These are phyloP conservation scores for Metschnikowia proteae DNA, from an alignment of 805 yeast genomes.

Conservation along the genomic window DNA sequence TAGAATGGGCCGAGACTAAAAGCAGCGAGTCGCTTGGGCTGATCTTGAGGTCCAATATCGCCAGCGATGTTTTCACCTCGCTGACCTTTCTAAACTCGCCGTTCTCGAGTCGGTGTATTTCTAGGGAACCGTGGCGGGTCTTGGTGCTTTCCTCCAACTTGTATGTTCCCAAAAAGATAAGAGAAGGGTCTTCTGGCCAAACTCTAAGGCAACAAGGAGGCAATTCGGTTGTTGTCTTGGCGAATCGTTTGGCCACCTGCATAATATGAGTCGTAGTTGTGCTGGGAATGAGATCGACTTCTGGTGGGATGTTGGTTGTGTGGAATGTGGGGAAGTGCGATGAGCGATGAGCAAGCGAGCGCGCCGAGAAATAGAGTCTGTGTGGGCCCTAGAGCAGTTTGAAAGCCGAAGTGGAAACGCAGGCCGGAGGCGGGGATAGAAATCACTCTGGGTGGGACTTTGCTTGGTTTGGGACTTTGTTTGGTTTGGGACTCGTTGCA, in stretches of 20 bases:
- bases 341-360: background rate
- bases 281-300: background rate
- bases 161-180: slow-evolving; percentile 75
- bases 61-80: slow-evolving; percentile 44
- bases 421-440: too few species aligned
- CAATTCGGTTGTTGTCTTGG: slow-evolving; percentile 40
- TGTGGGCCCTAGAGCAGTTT: background rate
- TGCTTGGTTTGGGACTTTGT: too few species aligned
- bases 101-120: slow-evolving; percentile 30
- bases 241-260: slow-evolving; percentile 9
- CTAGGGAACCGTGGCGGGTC: slow-evolving; percentile 60
- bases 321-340: slow-evolving; percentile 5
- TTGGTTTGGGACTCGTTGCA: background rate
- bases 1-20: slow-evolving; percentile 70
- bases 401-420: too few species aligned
- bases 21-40: slow-evolving; percentile 49
- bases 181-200: slow-evolving; percentile 45
- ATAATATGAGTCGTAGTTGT: background rate
- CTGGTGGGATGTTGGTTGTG: background rate
- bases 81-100: slow-evolving; percentile 11
- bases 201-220: slow-evolving; percentile 85
- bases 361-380: background rate
- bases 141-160: slow-evolving; percentile 56
- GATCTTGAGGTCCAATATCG: slow-evolving; percentile 75
- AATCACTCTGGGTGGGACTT: too few species aligned